Evolutionary conservation across 805 yeast genomes (phyloP), one percentile per base, ranked within the genome.

Genomic region (Zygoascus tannicola): DNA sequence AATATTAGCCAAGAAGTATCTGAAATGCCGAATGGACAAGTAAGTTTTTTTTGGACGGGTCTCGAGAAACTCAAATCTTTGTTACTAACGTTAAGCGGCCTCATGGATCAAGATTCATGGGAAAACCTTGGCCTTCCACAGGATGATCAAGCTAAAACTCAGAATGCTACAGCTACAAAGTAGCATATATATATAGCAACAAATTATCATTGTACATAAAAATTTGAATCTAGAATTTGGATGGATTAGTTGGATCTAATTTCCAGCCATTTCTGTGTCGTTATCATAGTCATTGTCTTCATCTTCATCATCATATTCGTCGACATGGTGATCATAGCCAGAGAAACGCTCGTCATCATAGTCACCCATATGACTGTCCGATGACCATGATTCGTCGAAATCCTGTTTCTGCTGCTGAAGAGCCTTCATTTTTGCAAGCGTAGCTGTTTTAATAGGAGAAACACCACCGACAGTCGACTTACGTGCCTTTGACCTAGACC

Each of bases 21-120:
- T 90, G 43, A 73, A 76, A 32, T 90, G 98, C 59, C 70, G 98
- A 50, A 92, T 90, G 97, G 85, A 85, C 23, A 71, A 86, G 60
- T 56, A 50, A 16, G 58, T 64, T 65, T 14, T 26, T 12, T 8
- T 26, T n/a, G n/a, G n/a, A n/a, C n/a, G n/a, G n/a, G n/a, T n/a
- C n/a, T n/a, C 12, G 10, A 4, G 21, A 21, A 19, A 4, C 16
- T 22, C 26, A 8, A n/a, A n/a, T n/a, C n/a, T n/a, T n/a, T n/a
- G n/a, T n/a, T n/a, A 4, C 40, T 37, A 37, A 37, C 20, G 15
- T 36, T 22, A 15, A 56, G 57, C 50, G 72, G 73, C 22, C 60
- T 78, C 10, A 78, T 78, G 84, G 79, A 69, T 26, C 54, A 58
- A 39, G 81, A 76, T 50, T 75, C 73, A 4, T 77, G 81, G 81